These are phyloP conservation scores for Nicotiana tomentosiformis DNA, from an alignment of 257 asterid species.

Conservation along the genomic window DNA sequence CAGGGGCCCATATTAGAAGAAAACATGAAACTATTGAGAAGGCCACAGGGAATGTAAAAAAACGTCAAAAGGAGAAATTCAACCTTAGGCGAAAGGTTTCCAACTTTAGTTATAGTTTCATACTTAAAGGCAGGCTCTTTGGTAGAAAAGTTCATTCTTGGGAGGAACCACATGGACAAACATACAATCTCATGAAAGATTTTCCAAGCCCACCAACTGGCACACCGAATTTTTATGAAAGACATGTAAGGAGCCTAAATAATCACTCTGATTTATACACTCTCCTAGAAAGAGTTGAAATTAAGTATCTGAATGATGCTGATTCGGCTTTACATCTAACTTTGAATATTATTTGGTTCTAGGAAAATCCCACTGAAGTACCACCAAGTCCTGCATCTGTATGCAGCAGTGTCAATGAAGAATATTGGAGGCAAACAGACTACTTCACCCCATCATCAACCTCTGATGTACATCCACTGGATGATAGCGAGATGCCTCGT, in stretches of 20 bases:
- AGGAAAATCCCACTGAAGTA: constrained; percentile 94
- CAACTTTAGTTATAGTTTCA: constrained; percentile 70
- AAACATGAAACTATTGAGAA: constrained; percentile 74
- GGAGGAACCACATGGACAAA: constrained; percentile 34
- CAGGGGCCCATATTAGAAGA: constrained; percentile 77
- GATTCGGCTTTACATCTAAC: not conserved
- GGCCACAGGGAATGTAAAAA: constrained; percentile 45
- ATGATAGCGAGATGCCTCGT: constrained; percentile 55
- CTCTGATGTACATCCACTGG: constrained; percentile 51
- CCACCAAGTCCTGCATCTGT: constrained; percentile 99
- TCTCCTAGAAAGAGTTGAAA: constrained; percentile 1
- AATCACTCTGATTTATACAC: not conserved
- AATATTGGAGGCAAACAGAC: constrained; percentile 63
- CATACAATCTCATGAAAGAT: constrained; percentile 41
- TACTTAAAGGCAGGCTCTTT: constrained; percentile 69
- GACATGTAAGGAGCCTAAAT: constrained; percentile 47
- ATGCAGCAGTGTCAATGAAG: constrained; percentile 76
- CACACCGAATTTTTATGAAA: constrained; percentile 43
- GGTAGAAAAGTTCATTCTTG: constrained; percentile 61
- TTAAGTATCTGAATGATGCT: constrained; percentile 1
- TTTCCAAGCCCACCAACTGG: constrained; percentile 45
- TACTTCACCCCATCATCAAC: constrained; percentile 60
- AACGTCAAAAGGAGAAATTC: constrained; percentile 69
- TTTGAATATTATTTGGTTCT: constrained; percentile 8
- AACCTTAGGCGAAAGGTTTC: constrained; percentile 80